Evolutionary conservation across 768 basidiomycete species (phyloP), one percentile per base, ranked within the genome.

Genomic region (Auricularia heimuer): DNA sequence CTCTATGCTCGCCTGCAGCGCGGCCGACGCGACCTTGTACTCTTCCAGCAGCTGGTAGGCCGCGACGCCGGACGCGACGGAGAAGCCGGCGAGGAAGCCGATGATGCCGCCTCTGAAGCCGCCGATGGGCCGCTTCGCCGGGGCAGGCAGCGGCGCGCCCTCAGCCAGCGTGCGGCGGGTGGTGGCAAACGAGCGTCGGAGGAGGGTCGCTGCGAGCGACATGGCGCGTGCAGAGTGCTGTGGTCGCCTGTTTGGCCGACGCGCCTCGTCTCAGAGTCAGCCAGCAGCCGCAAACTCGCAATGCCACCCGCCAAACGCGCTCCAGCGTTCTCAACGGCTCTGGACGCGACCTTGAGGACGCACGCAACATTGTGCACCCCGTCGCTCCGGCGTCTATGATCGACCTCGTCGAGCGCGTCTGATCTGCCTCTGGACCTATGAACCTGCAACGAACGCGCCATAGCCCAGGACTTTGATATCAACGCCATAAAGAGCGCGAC

Each of bases 401-500:
- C 64, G 90, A 95, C 69, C 88, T 96, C 29, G 94, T 95, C 72
- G 87, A 83, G 71, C 96, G 97, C 73, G 83, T 88, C 16, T 87
- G 94, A 77, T 24, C 42, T 34, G 63, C 14, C 3, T 39, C 34
- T 45, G 7, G 24, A 36, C 8, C 51, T 63, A 1, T 39, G 54
- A 39, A 21, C 35, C 12, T 16, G 58, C 21, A 56, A 11, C 34
- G 34, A 29, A 56, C 14, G 33, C 51, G 8, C 24, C n/a, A 33
- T 62, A 97, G 92, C 84, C 92, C 16, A 83, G 94, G 65, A 82
- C 86, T 92, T 92, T 71, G 96, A 98, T 76, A 94, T 98, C 65
- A 79, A 84, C 60, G 89, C 94, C 0, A 94, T 99, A 88, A 86
- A 95, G 67, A 83, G 79, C 12, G 86, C 93, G 0, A 95, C 97